A percentile compares a stretch with the other conserved stretches of the same genome.
phyloP scores from a whole-genome alignment of 2,329 filamentous ascomycete species.

The Stagonosporopsis cucurbitacearum region DNA sequence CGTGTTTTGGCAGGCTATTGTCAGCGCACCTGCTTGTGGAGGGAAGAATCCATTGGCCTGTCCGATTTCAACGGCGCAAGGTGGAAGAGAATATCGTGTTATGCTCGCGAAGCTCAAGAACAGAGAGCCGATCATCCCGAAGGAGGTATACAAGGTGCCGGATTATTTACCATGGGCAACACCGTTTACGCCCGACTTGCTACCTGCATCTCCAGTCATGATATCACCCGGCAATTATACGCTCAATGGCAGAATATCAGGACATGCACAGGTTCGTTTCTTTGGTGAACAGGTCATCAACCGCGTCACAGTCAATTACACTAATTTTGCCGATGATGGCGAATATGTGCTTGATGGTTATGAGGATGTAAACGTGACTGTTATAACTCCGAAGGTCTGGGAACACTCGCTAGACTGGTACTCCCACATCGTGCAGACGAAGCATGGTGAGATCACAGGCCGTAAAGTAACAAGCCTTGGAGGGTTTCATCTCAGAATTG shows the following conservation, averaged over 20 bases:
- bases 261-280: constrained; percentile 24
- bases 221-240: constrained; percentile 17
- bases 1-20: constrained; percentile 53
- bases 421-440: constrained; percentile 46
- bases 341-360: constrained; percentile 41
- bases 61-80: constrained; percentile 48
- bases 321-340: constrained; percentile 49
- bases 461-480: constrained; percentile 51
- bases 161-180: constrained; percentile 47
- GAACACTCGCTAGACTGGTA: constrained; percentile 48
- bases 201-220: background rate
- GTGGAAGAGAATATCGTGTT: constrained; percentile 49
- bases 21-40: constrained; percentile 52
- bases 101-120: constrained; percentile 52
- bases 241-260: constrained; percentile 19
- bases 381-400: constrained; percentile 16
- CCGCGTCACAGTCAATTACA: constrained; percentile 47
- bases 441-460: constrained; percentile 36
- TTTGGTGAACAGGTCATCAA: constrained; percentile 19
- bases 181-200: constrained; percentile 35
- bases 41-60: constrained; percentile 54
- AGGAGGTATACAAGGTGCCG: constrained; percentile 32
- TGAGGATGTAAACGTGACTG: constrained; percentile 44
- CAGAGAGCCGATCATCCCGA: constrained; percentile 34
- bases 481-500: constrained; percentile 51